phyloP scores from a whole-genome alignment of 805 yeast genomes.

The Ogataea pilisensis region DNA sequence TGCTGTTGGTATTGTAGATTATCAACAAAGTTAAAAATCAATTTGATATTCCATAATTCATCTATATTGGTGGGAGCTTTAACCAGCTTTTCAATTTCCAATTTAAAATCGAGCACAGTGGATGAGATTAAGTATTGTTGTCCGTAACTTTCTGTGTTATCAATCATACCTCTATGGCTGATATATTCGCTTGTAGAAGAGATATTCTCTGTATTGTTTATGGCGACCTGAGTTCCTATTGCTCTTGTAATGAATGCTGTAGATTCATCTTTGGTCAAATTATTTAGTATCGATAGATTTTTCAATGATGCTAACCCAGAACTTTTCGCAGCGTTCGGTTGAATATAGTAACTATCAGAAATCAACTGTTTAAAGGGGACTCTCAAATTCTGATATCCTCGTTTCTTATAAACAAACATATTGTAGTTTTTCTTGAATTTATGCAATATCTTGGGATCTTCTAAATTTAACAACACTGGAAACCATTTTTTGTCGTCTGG shows the following conservation, averaged over 20 bases:
- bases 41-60: conserved; percentile 59
- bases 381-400: conserved; percentile 33
- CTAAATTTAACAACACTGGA: conserved; percentile 36
- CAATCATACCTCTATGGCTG: conserved; percentile 11
- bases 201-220: background rate
- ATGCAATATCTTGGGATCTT: conserved; percentile 38
- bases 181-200: background rate
- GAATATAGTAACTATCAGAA: conserved; percentile 3
- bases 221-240: background rate
- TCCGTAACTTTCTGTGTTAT: conserved; percentile 6
- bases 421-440: conserved; percentile 42
- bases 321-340: background rate
- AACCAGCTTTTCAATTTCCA: conserved; percentile 46
- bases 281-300: conserved; percentile 16
- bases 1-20: conserved; percentile 13
- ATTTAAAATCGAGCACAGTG: conserved; percentile 50
- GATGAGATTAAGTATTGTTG: conserved; percentile 28
- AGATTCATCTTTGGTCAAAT: conserved; percentile 21
- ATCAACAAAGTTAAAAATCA: conserved; percentile 61
- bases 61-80: conserved; percentile 39
- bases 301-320: conserved; percentile 7
- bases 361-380: conserved; percentile 17
- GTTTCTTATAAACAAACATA: conserved; percentile 47
- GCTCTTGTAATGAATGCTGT: background rate
- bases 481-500: conserved; percentile 40